Percentiles rank a stretch among this genome's conserved stretches.
Evolutionary conservation across 2,329 filamentous ascomycete genomes (phyloP).

Genomic region (Talaromyces sp.): DNA sequence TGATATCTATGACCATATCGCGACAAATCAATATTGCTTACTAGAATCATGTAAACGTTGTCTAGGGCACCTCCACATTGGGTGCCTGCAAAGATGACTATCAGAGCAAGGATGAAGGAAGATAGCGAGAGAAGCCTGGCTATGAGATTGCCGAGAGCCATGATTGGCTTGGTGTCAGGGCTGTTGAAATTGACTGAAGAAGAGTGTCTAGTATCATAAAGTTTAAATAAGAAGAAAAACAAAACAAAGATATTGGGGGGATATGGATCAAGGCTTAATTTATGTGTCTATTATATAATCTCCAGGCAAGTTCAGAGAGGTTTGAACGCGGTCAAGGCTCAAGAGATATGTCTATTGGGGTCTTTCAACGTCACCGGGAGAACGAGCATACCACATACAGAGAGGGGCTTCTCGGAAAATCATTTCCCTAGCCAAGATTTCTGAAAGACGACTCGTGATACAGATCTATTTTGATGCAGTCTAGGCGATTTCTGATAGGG

Average conservation of each 20-base stretch:
- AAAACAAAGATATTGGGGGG: not conserved
- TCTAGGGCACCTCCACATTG: slow-evolving; percentile 8
- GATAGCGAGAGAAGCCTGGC: slow-evolving; percentile 4
- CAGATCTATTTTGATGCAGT: not conserved
- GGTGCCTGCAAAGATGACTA: slow-evolving; percentile 12
- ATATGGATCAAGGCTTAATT: not conserved
- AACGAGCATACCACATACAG: not conserved
- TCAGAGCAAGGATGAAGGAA: slow-evolving; percentile 4
- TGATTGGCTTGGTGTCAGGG: not conserved
- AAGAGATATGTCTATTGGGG: not conserved
- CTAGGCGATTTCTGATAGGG: not conserved
- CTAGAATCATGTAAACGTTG: slow-evolving; percentile 8
- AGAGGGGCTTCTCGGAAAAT: not conserved
- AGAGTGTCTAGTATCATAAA: not conserved
- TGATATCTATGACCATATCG: not conserved
- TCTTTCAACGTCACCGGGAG: not conserved
- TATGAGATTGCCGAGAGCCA: slow-evolving; percentile 7
- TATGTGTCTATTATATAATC: not conserved
- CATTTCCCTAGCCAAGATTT: not conserved
- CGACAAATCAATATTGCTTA: not conserved
- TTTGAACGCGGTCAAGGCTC: not conserved
- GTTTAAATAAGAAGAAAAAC: not conserved
- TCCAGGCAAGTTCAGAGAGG: not conserved
- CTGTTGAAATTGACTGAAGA: not conserved
- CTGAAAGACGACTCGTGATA: not conserved